These are phyloP conservation scores for Schoenoplectus tabernaemontani DNA, from an alignment of 202 grass and related monocot species.

Conservation along the genomic window DNA sequence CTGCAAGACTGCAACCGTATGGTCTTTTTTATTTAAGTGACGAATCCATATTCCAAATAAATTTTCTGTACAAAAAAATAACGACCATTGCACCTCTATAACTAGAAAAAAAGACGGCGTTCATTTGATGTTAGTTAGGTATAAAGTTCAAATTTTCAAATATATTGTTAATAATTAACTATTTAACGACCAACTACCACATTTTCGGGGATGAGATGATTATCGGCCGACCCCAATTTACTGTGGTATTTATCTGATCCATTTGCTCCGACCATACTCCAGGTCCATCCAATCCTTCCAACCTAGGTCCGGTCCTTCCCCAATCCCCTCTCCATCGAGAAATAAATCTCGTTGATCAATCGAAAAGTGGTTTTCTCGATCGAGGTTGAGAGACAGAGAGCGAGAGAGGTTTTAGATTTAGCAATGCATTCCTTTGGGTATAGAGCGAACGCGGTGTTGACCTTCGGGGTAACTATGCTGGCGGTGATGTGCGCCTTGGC, in stretches of 20 bases:
- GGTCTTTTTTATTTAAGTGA: too few species aligned
- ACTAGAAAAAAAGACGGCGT: too few species aligned
- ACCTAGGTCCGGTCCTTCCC: background rate
- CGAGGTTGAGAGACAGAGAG: background rate
- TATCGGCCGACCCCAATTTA: too few species aligned
- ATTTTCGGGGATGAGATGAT: too few species aligned
- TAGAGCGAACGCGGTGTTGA: slow-evolving; percentile 76
- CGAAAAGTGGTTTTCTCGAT: background rate
- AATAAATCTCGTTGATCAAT: background rate
- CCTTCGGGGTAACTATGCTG: slow-evolving; percentile 81
- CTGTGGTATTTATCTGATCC: background rate
- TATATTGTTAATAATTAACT: background rate
- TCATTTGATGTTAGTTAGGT: too few species aligned
- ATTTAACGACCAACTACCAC: too few species aligned
- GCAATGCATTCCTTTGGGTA: slow-evolving; percentile 86
- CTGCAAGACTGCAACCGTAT: too few species aligned
- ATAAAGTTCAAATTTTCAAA: background rate
- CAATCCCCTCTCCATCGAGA: background rate
- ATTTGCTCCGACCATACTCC: background rate
- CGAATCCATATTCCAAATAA: too few species aligned
- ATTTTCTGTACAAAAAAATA: too few species aligned
- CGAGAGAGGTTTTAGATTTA: background rate
- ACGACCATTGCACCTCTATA: too few species aligned
- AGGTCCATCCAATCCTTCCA: background rate
- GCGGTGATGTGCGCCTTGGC: slow-evolving; percentile 85